Base-by-base conservation (phyloP, 1,284 basidiomycete genomes). In the Polyporus tsugae region DNA sequence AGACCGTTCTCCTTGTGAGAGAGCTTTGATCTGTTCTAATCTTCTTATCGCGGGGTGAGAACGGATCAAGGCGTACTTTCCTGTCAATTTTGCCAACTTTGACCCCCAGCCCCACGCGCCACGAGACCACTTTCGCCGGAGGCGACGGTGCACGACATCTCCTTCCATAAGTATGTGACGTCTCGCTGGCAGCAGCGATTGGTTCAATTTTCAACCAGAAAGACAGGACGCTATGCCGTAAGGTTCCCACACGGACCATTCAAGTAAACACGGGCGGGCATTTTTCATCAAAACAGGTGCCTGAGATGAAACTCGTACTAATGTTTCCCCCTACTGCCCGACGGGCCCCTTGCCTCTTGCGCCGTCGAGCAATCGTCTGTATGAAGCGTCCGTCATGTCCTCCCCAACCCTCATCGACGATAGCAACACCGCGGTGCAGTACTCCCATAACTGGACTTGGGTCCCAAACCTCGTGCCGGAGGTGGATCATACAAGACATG, bases 401-500 rank as follows among this genome's bases (percentile, higher is more conserved):
- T 35, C 62, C n/a, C n/a, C 49, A 2, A 22, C 60, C 61, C n/a
- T 72, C 17, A 38, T 72, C 5, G 71, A 72, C 42, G 71, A 72
- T 55, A 66, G 49, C 17, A 42, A 69, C 39, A 38, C 66, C 10
- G 66, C 60, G 9, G 71, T 72, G 0, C 71, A 72, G 49, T 72
- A 72, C 55, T 57, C 60, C 7, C 62, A 68, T 2, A 66, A 66
- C n/a, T 72, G 71, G 71, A 67, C 60, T 3, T 70, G 66, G 68
- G 64, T 67, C 17, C 66, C 64, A 38, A 58, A 70, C 19, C 65
- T 67, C 17, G 63, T 67, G 9, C 62, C 63, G 7, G 71, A 72
- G 49, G 63, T 72, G 1, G 69, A 70, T 29, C 62, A 49, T n/a
- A 72, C 71, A 7, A 63, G 69, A 22, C 71, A 72, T 19, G 71